These are phyloP conservation scores for Lunularia cruciata DNA, from an alignment of 225 moss, liverwort and hornwort genomes.

Conservation along the genomic window DNA sequence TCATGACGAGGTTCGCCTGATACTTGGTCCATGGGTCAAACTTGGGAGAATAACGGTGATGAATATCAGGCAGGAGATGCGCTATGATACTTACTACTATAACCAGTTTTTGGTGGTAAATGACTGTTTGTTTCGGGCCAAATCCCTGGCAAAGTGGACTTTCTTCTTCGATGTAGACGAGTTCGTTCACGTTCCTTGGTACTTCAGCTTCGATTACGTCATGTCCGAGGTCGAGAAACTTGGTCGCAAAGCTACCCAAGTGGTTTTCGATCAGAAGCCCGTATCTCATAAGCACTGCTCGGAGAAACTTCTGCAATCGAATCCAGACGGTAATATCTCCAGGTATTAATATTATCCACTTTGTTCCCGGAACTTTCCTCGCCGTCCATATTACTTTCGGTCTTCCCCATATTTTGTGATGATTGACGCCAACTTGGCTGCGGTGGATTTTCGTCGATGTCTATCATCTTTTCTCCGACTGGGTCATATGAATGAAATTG, in stretches of 20 bases:
- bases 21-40: constrained; percentile 69
- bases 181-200: constrained; percentile 59
- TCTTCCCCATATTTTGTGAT: not conserved
- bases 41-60: constrained; percentile 65
- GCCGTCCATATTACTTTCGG: too few relatives aligned
- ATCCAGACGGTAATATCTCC: constrained; percentile 18
- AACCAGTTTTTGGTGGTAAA: constrained; percentile 83
- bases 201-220: constrained; percentile 22
- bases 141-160: constrained; percentile 59
- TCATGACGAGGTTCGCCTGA: constrained; percentile 56
- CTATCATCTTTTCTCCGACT: too few relatives aligned
- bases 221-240: constrained; percentile 23
- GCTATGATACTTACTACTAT: constrained; percentile 73
- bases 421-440: not conserved
- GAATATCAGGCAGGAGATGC: constrained; percentile 62
- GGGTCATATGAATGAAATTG: not conserved
- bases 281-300: constrained; percentile 56
- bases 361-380: too few relatives aligned
- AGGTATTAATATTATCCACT: constrained; percentile 3
- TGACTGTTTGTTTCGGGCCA: constrained; percentile 76
- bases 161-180: constrained; percentile 96
- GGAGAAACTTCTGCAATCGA: not conserved
- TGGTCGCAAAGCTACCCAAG: constrained; percentile 18
- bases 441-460: not conserved
- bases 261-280: constrained; percentile 57